Conservation (phyloP, 306 rosid genomes). For the Hippophae gyantsensis region DNA sequence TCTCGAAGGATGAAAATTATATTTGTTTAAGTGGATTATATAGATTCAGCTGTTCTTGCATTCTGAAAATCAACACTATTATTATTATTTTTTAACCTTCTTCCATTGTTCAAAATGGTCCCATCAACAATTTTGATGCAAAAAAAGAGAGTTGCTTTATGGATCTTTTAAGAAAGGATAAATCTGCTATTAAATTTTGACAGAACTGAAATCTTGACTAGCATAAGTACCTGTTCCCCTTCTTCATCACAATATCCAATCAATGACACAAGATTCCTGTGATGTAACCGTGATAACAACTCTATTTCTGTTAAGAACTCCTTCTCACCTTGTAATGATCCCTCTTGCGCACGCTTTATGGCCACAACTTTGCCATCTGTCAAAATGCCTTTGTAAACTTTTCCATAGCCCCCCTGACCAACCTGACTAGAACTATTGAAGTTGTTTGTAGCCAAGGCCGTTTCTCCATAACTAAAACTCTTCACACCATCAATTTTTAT, state of each 20-base stretch:
- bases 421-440: constrained; percentile 48
- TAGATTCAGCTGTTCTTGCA: no score
- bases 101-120: neutral
- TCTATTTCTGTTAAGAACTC: constrained; percentile 91
- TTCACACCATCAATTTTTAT: constrained; percentile 72
- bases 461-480: constrained; percentile 57
- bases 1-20: no score
- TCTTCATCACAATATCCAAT: constrained; percentile 78
- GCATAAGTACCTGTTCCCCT: constrained; percentile 50
- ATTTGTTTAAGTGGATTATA: no score
- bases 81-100: neutral
- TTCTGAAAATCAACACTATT: no score
- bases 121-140: no score
- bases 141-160: no score
- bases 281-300: constrained; percentile 81
- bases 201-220: neutral
- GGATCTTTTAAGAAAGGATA: neutral
- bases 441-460: constrained; percentile 56
- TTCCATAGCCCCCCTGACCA: constrained; percentile 97
- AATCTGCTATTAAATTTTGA: neutral
- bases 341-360: constrained; percentile 74
- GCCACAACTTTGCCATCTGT: constrained; percentile 56
- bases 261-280: constrained; percentile 73
- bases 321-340: constrained; percentile 82
- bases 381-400: constrained; percentile 73